Evolutionary conservation across 2,329 filamentous ascomycete species (phyloP), one percentile per base, ranked within the genome.

Genomic region (Ophiosphaerella herpotricha): DNA sequence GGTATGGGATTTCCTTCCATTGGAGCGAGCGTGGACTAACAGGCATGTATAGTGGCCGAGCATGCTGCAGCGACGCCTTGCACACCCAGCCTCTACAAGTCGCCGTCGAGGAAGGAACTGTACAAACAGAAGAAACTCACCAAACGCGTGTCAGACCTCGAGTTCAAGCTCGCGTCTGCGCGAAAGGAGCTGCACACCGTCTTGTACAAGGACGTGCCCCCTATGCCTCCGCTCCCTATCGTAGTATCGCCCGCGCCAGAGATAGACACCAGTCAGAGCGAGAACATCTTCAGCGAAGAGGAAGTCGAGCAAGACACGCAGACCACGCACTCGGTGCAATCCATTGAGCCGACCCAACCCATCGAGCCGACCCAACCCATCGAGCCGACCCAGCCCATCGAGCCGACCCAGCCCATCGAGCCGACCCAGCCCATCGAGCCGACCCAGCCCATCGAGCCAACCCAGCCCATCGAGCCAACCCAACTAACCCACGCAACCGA

Each of bases 61-160:
- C 29, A 46, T 43, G 50, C 49, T 32, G 31, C 48, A 16, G 39
- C 61, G 44, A 51, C 43, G 33, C 54, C 64, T 12, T 52, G 55
- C 26, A 68, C 64, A 1, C 69, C 66, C 1, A 54, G 58, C 5
- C 64, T 82, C 31, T 77, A 76, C 49, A 76, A 74, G 35, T 75
- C 79, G 21, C 76, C 77, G 2, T 84, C 81, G 2, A 81, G 80
- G 60, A 81, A 79, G 57, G 83, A 86, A 44, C 70, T 86, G 5
- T 74, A 79, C 42, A 80, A 78, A 59, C 81, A 85, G 58, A 75
- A 79, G 50, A 84, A 82, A 54, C 71, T 86, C 29, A 73, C 77
- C 35, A 85, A 84, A 70, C 78, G 82, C 44, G 83, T 86, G 26
- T 85, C 82, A 56, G 79, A 85, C 55, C 76, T 86, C 11, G 84